Evolutionary conservation across 345 rosid species (phyloP).

Genomic region (Lepidium didymum): DNA sequence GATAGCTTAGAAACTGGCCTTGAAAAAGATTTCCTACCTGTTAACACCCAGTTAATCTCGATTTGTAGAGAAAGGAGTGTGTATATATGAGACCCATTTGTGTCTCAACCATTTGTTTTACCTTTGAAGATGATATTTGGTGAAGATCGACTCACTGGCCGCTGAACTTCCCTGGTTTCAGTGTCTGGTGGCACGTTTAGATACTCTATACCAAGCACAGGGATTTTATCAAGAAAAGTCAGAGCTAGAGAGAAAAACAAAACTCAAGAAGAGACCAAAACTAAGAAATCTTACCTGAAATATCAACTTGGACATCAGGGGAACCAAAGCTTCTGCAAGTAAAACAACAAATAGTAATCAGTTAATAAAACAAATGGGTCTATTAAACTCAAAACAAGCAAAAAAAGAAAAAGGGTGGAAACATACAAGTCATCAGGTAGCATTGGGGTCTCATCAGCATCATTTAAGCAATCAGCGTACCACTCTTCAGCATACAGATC

Average conservation of each 20-base stretch:
- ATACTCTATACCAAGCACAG: conserved; percentile 39
- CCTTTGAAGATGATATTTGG: conserved; percentile 76
- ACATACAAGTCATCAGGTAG: conserved; percentile 63
- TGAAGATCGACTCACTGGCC: conserved; percentile 44
- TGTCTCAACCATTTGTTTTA: conserved; percentile 11
- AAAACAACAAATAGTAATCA: conserved; percentile 12
- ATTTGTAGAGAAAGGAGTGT: neutral
- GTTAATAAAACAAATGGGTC: conserved; percentile 4
- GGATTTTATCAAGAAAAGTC: neutral
- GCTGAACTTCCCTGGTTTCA: conserved; percentile 41
- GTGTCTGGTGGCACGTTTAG: conserved; percentile 37
- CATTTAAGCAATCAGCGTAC: conserved; percentile 69
- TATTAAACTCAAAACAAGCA: conserved; percentile 10
- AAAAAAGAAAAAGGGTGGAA: neutral
- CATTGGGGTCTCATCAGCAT: conserved; percentile 48
- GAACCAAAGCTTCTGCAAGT: conserved; percentile 45
- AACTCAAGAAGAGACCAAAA: neutral
- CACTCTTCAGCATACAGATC: conserved; percentile 64
- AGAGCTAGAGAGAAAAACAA: neutral
- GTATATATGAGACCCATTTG: neutral
- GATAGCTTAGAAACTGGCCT: conserved; percentile 61
- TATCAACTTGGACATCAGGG: conserved; percentile 48
- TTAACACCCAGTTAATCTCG: neutral
- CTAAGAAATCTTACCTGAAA: conserved; percentile 39
- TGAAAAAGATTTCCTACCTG: conserved; percentile 69